Percentiles rank a stretch among this genome's conserved stretches.
phyloP scores from a whole-genome alignment of 257 asterid species.

The Misopates orontium region DNA sequence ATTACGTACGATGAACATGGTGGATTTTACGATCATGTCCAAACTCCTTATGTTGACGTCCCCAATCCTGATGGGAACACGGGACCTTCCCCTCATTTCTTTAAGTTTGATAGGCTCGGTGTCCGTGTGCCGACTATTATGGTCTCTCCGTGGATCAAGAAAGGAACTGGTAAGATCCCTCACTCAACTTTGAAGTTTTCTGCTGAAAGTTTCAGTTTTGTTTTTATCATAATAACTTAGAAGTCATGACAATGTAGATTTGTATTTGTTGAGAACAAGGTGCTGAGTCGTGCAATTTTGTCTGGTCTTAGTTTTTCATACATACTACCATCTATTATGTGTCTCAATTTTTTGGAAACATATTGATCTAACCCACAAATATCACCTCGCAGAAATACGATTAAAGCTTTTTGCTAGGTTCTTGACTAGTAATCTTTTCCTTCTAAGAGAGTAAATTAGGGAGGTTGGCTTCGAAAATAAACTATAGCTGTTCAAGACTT shows the following conservation, averaged over 20 bases:
- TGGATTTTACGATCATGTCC: constrained; percentile 83
- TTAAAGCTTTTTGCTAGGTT: no score
- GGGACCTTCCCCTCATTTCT: constrained; percentile 77
- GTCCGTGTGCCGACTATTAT: constrained; percentile 88
- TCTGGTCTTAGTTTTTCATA: not conserved
- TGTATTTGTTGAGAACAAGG: no score
- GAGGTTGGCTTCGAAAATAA: not conserved
- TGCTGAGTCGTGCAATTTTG: not conserved
- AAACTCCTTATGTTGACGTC: constrained; percentile 55
- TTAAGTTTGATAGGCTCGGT: constrained; percentile 84
- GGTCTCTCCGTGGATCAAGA: constrained; percentile 94
- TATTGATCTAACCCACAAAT: not conserved
- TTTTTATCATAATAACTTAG: not conserved
- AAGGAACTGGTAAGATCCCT: constrained; percentile 62
- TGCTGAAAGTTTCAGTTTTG: not conserved
- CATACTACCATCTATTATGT: not conserved
- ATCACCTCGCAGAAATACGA: no score
- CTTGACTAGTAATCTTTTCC: no score
- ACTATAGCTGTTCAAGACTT: not conserved
- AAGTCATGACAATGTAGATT: not conserved
- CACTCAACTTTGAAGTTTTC: not conserved
- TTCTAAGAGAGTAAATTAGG: not conserved
- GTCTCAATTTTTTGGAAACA: no score
- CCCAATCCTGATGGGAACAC: constrained; percentile 86
- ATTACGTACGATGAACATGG: constrained; percentile 86